Evolutionary conservation across 176 grass and related monocot genomes (phyloP).

Genomic region (Phoenix dactylifera): DNA sequence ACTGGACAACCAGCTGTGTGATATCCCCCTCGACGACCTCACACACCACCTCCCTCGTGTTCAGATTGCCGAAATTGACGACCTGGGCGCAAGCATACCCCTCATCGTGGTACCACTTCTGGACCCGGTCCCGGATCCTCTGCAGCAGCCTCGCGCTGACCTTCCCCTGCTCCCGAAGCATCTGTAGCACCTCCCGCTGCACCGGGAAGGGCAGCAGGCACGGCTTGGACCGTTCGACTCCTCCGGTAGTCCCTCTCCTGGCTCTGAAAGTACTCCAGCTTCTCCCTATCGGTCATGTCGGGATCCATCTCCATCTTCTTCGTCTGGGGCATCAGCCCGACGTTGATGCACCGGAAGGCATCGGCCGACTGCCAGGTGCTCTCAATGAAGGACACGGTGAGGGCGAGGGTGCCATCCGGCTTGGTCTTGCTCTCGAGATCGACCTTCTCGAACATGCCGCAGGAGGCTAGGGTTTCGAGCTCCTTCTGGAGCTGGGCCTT

Average conservation of each 20-base stretch:
- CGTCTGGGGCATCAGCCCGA: conserved; percentile 65
- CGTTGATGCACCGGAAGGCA: conserved; percentile 87
- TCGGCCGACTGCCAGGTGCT: conserved; percentile 77
- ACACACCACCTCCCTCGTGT: conserved; percentile 85
- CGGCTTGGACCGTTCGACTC: conserved; percentile 46
- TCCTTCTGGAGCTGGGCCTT: conserved; percentile 83
- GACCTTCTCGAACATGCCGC: conserved; percentile 90
- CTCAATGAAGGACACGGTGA: conserved; percentile 68
- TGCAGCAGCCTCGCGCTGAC: conserved; percentile 84
- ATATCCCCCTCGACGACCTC: conserved; percentile 92
- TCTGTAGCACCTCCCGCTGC: conserved; percentile 52
- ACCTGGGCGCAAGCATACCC: conserved; percentile 89
- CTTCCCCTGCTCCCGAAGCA: conserved; percentile 70
- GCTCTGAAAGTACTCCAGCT: conserved; percentile 76
- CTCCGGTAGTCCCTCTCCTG: conserved; percentile 85
- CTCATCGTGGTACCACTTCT: conserved; percentile 93
- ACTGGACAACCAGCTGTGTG: conserved; percentile 73
- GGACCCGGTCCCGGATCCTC: conserved; percentile 84
- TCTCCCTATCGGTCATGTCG: conserved; percentile 95
- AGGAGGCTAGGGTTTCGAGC: conserved; percentile 79
- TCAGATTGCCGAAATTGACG: conserved; percentile 85
- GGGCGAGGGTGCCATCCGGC: conserved; percentile 68
- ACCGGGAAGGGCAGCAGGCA: conserved; percentile 66
- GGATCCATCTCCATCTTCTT: conserved; percentile 73
- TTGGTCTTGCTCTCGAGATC: conserved; percentile 89